Evolutionary conservation across 495 filamentous ascomycete genomes (phyloP).

Genomic region (Aspergillus asperescens): DNA sequence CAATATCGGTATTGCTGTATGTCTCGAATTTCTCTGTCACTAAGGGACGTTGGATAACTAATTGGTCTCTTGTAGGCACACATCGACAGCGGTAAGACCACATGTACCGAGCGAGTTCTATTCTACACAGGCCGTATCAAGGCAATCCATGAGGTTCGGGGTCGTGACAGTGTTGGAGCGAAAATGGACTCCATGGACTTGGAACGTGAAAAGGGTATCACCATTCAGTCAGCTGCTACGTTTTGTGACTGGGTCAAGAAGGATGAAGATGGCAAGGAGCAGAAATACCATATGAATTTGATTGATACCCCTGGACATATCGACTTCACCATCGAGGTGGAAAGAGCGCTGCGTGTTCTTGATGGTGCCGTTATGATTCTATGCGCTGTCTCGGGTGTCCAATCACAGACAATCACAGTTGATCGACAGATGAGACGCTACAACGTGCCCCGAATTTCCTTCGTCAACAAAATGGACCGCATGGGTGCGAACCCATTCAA

Average conservation of each 20-base stretch:
- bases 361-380: conserved; percentile 99
- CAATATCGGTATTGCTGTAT: conserved; percentile 97
- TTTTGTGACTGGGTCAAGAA: conserved; percentile 97
- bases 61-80: conserved; percentile 60
- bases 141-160: conserved; percentile 94
- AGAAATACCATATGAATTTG: conserved; percentile 95
- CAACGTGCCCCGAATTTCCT: conserved; percentile 90
- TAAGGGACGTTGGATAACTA: conserved; percentile 7
- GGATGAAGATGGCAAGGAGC: conserved; percentile 64
- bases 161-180: conserved; percentile 90
- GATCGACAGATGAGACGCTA: conserved; percentile 98
- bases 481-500: conserved; percentile 99
- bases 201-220: conserved; percentile 97
- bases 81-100: conserved; percentile 99
- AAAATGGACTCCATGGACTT: conserved; percentile 99
- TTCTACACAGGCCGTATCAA: conserved; percentile 98
- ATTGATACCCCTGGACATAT: conserved; percentile 99
- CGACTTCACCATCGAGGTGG: conserved; percentile 99
- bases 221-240: conserved; percentile 95
- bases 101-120: conserved; percentile 91
- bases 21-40: conserved; percentile 8
- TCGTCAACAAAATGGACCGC: conserved; percentile 99
- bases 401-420: conserved; percentile 97
- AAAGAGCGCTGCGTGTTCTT: conserved; percentile 89
- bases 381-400: conserved; percentile 94